A percentile compares a stretch with the other conserved stretches of the same genome.
Evolutionary conservation across 2,329 filamentous ascomycete genomes (phyloP).

Genomic region (Triangularia setosa): DNA sequence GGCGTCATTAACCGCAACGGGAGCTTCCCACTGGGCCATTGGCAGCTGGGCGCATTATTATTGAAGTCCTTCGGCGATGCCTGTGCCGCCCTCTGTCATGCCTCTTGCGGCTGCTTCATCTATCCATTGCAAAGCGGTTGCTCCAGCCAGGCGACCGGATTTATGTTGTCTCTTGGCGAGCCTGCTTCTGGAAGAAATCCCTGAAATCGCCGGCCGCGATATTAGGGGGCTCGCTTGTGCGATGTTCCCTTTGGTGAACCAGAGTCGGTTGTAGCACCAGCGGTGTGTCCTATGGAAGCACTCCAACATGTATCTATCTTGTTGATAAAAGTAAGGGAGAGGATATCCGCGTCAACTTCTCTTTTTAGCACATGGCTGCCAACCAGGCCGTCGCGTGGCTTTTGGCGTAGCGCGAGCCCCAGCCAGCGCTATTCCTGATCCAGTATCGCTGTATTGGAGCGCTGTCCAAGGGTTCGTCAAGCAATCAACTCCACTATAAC

Average conservation of each 20-base stretch:
- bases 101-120: conserved; percentile 7
- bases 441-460: neutral
- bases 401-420: neutral
- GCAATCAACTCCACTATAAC: neutral
- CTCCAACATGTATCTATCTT: neutral
- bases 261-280: neutral
- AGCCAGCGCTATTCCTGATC: conserved; percentile 8
- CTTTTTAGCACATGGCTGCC: neutral
- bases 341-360: conserved; percentile 1
- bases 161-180: neutral
- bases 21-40: neutral
- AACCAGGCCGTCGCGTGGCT: conserved; percentile 8
- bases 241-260: neutral
- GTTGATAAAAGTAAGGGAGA: neutral
- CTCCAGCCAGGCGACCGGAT: neutral
- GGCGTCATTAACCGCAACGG: neutral
- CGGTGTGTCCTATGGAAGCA: neutral
- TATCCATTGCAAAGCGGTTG: conserved; percentile 7
- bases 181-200: conserved; percentile 6
- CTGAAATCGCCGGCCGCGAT: neutral
- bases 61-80: conserved; percentile 4
- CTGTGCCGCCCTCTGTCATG: conserved; percentile 16
- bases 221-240: conserved; percentile 8
- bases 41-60: conserved; percentile 7
- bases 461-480: neutral